phyloP scores from a whole-genome alignment of 2,329 filamentous ascomycete genomes.

The Ustulina deusta region DNA sequence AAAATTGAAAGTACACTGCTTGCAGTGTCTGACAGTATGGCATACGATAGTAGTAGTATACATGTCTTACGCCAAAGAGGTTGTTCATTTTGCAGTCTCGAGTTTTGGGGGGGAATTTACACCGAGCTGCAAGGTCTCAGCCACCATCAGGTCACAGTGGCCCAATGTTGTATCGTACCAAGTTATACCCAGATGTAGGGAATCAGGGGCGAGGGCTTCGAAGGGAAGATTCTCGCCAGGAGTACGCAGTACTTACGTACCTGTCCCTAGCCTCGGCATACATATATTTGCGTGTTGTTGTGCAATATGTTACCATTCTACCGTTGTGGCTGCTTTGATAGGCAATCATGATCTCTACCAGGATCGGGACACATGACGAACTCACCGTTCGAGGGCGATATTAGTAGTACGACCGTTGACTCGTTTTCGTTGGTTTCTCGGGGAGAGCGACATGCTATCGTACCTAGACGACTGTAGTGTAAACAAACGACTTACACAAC shows the following conservation, averaged over 20 bases:
- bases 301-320: neutral
- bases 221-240: neutral
- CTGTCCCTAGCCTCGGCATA: neutral
- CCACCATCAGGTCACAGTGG: slow-evolving; percentile 26
- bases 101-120: slow-evolving; percentile 7
- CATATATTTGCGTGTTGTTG: neutral
- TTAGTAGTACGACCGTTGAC: slow-evolving; percentile 16
- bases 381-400: no score
- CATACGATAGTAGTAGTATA: neutral
- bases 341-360: neutral
- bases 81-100: neutral
- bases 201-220: slow-evolving; percentile 8
- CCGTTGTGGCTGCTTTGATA: slow-evolving; percentile 25
- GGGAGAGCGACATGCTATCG: slow-evolving; percentile 14
- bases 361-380: neutral
- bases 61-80: neutral
- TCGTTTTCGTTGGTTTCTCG: slow-evolving; percentile 13
- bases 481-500: no score
- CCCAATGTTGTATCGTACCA: slow-evolving; percentile 1
- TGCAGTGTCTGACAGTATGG: slow-evolving; percentile 1
- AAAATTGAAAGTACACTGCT: neutral
- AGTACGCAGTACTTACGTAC: neutral
- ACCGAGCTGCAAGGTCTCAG: slow-evolving; percentile 26
- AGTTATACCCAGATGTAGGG: neutral
- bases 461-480: slow-evolving; percentile 7